Base-by-base conservation (phyloP, 1,284 basidiomycete species). In the Ganoderma lucidum region DNA sequence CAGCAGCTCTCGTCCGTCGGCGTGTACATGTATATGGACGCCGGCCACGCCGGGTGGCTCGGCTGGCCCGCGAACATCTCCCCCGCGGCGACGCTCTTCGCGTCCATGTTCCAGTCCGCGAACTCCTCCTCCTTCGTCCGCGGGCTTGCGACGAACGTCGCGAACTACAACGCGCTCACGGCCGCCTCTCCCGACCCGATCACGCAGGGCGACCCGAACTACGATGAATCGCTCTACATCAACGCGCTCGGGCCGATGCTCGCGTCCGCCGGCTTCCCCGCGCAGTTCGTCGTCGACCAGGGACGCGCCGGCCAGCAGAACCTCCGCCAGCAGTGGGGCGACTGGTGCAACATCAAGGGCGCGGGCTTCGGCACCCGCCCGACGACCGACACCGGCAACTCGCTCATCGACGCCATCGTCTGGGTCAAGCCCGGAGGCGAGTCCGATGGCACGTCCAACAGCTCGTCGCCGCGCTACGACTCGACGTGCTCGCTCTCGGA, bases 361-460 rank as follows among this genome's bases (percentile, higher is more conserved):
- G 86, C 88, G 66, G 89, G 89, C 66, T 90, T 90, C 78, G 89
- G 89, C 71, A 85, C 80, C 51, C 88, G 83, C 70, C 89, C 88
- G 41, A 90, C 89, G 28, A 82, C 81, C 65, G 85, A 83, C 82
- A 89, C 88, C 41, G 86, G 86, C 53, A 85, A 83, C 64, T 78
- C 81, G 62, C 80, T 85, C 76, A 87, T 90, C 73, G 90, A 90
- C 75, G 80, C 88, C 60, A 86, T 90, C 77, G 88, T 90, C 71
- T 90, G 88, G 89, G 85, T 89, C 73, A 91, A 91, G 82, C 88
- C 89, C 66, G 88, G 88, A 84, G 89, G 89, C 73, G 89, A 90
- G 80, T 87, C 83, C 70, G 89, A 90, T 76, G 89, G 89, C 72
- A 90, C 89, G 56, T 87, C 84, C 72, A 85, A 90, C 83, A 84